These are phyloP conservation scores for Stropharia rugosoannulata DNA, from an alignment of 768 basidiomycete species.

Conservation along the genomic window DNA sequence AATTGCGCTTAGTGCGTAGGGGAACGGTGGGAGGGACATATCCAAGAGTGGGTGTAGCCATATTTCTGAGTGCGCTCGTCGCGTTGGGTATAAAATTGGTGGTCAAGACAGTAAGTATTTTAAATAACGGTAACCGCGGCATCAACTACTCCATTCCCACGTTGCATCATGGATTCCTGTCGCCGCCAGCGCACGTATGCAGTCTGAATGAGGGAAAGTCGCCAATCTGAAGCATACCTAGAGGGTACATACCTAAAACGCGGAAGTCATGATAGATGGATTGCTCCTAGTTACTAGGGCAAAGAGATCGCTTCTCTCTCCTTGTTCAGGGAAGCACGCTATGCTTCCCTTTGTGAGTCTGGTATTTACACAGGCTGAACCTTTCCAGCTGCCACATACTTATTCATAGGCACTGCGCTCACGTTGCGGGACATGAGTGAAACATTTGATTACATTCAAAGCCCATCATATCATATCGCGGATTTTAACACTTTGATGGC, in stretches of 20 bases:
- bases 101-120: slow-evolving; percentile 6
- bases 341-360: too few species aligned
- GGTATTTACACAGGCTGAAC: too few species aligned
- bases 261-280: neutral
- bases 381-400: neutral
- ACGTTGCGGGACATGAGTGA: neutral
- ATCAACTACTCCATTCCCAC: slow-evolving; percentile 2
- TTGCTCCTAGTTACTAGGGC: neutral
- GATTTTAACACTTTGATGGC: too few species aligned
- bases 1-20: slow-evolving; percentile 87
- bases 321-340: too few species aligned
- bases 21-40: slow-evolving; percentile 34
- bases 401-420: neutral
- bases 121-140: slow-evolving; percentile 2
- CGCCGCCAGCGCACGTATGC: neutral
- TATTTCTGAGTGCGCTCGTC: neutral
- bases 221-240: neutral
- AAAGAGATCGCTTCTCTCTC: too few species aligned
- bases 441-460: too few species aligned
- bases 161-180: neutral
- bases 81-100: slow-evolving; percentile 1
- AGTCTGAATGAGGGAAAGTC: slow-evolving; percentile 1
- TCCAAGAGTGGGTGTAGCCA: slow-evolving; percentile 16
- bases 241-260: neutral
- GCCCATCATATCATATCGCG: too few species aligned